Evolutionary conservation across 73 alveolate genomes (phyloP).

Genomic region (Paramecium octaurelia): DNA sequence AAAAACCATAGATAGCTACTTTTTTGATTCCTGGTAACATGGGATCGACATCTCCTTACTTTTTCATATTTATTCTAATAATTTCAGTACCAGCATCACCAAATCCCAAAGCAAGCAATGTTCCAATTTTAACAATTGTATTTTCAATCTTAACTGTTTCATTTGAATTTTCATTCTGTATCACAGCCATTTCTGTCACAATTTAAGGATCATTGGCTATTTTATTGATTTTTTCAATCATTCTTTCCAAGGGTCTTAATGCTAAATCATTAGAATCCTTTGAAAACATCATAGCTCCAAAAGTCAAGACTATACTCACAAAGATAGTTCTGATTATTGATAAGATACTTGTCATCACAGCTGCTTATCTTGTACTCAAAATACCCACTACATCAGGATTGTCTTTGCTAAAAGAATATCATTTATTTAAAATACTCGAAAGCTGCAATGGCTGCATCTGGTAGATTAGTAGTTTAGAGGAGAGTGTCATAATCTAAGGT

Average conservation of each 20-base stretch:
- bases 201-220: slow-evolving; percentile 65
- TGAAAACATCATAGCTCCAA: slow-evolving; percentile 75
- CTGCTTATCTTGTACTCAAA: slow-evolving; percentile 61
- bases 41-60: slow-evolving; percentile 97
- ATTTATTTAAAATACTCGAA: not conserved
- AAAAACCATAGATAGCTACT: slow-evolving; percentile 95
- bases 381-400: slow-evolving; percentile 29
- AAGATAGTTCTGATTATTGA: slow-evolving; percentile 76
- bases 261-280: slow-evolving; percentile 78
- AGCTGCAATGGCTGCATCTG: not conserved
- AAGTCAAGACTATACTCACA: slow-evolving; percentile 68
- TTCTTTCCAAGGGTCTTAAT: slow-evolving; percentile 82
- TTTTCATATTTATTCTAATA: slow-evolving; percentile 90
- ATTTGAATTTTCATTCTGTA: slow-evolving; percentile 55
- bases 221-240: slow-evolving; percentile 76
- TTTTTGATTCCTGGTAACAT: slow-evolving; percentile 94
- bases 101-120: slow-evolving; percentile 93
- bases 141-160: slow-evolving; percentile 95
- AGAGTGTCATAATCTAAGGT: not conserved
- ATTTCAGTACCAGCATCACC: slow-evolving; percentile 99
- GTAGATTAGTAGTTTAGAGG: not conserved
- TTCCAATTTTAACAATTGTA: slow-evolving; percentile 94
- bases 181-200: slow-evolving; percentile 48
- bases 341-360: slow-evolving; percentile 67
- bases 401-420: not conserved